phyloP scores from a whole-genome alignment of 371 early-diverging fungal species.

The Mucor ambiguus region DNA sequence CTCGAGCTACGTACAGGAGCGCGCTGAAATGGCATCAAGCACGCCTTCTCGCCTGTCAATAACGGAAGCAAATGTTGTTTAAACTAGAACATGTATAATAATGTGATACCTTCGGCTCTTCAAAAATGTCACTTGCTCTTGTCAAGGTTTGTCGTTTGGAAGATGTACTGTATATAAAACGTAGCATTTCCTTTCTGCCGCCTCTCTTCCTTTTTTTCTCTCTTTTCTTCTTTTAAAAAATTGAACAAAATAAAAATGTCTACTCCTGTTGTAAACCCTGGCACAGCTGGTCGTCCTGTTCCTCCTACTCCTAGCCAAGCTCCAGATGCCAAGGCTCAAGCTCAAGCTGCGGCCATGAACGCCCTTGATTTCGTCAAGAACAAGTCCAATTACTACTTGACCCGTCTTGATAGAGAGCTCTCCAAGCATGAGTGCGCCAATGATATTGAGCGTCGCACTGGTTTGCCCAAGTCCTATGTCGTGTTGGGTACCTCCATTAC shows the following conservation, averaged over 20 bases:
- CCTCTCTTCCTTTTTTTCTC: neutral
- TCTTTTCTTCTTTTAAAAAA: too few species aligned
- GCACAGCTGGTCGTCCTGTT: neutral
- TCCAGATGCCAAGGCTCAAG: constrained; percentile 1
- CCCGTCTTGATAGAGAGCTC: constrained; percentile 72
- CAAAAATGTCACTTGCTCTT: neutral
- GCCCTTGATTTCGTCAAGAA: constrained; percentile 5
- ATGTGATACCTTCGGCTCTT: neutral
- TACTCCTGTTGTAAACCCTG: constrained; percentile 4
- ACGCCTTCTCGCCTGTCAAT: neutral
- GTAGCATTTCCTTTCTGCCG: neutral
- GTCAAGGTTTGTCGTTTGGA: neutral
- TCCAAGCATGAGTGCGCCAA: constrained; percentile 63
- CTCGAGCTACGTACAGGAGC: constrained; percentile 8
- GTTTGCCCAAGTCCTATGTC: constrained; percentile 84
- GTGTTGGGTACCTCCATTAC: constrained; percentile 63
- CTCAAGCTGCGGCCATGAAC: neutral
- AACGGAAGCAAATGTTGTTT: neutral
- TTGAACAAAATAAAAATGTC: constrained; percentile 1
- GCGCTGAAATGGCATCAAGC: neutral
- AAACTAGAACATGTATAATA: constrained; percentile 1
- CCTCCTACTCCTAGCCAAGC: neutral
- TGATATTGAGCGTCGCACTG: constrained; percentile 71
- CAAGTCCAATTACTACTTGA: constrained; percentile 9
- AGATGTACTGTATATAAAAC: neutral